These are phyloP conservation scores for Termitomyces sp. DNA, from an alignment of 768 basidiomycete genomes.

Conservation along the genomic window DNA sequence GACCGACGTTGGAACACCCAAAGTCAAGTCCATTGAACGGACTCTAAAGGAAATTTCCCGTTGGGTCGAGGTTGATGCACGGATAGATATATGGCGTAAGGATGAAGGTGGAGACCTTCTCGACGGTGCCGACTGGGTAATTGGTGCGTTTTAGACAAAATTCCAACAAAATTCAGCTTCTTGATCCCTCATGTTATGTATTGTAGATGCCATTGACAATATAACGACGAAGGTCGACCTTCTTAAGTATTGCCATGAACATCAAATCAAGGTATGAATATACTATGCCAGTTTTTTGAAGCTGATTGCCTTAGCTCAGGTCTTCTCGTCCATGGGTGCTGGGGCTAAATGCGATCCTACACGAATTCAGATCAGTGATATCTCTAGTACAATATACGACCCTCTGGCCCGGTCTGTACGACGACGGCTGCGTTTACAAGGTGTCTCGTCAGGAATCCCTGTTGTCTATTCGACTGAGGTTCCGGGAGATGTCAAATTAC, in stretches of 20 bases:
- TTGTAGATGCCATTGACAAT: slow-evolving; percentile 90
- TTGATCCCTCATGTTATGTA: slow-evolving; percentile 3
- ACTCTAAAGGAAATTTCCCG: slow-evolving; percentile 66
- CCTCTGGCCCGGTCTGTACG: slow-evolving; percentile 91
- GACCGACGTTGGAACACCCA: slow-evolving; percentile 91
- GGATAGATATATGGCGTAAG: slow-evolving; percentile 82
- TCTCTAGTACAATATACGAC: slow-evolving; percentile 89
- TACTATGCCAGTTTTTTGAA: not conserved
- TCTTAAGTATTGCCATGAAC: slow-evolving; percentile 79
- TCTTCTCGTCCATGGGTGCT: slow-evolving; percentile 97
- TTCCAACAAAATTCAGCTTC: not conserved
- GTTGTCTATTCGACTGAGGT: slow-evolving; percentile 97
- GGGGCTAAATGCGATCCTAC: slow-evolving; percentile 94
- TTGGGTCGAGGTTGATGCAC: slow-evolving; percentile 84
- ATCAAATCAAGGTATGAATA: slow-evolving; percentile 62
- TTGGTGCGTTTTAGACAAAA: slow-evolving; percentile 46
- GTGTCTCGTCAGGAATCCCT: slow-evolving; percentile 64
- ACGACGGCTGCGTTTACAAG: slow-evolving; percentile 58
- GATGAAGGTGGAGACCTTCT: slow-evolving; percentile 71
- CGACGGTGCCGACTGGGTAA: slow-evolving; percentile 89
- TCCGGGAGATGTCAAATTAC: slow-evolving; percentile 78
- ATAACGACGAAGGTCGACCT: slow-evolving; percentile 95
- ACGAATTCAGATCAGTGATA: slow-evolving; percentile 91
- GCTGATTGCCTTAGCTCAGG: slow-evolving; percentile 41
- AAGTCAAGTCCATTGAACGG: slow-evolving; percentile 74